Evolutionary conservation across 768 basidiomycete species (phyloP), one percentile per base, ranked within the genome.

Genomic region (Rhodotorula toruloides): DNA sequence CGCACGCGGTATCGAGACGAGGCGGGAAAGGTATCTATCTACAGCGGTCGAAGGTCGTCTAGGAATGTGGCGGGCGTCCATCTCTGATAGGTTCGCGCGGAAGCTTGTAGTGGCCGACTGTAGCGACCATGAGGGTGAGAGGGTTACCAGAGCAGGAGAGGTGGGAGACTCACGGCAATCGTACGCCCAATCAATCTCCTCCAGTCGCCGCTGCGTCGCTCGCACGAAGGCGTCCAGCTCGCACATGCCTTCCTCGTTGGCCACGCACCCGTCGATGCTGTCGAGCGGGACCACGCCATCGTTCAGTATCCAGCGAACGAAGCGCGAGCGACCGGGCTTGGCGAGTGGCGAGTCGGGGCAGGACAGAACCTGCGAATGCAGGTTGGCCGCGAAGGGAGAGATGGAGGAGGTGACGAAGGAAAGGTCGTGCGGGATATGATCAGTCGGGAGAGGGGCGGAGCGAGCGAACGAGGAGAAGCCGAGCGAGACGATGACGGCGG

Each of bases 301-400:
- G 78, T 94, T 93, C 76, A 93, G 83, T 68, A 93, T 85, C 72
- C 91, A 80, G 7, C 91, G 85, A 67, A 93, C 88, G 69, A 90
- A n/a, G 80, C 80, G 25, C 4, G 22, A 19, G 7, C 10, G 27
- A 0, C 8, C 65, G 46, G 32, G 59, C 48, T 14, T 8, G 55
- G 47, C 13, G 56, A 32, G 3, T 47, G 42, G 11, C 13, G 8
- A 9, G 21, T 46, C 10, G 47, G 79, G 76, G 71, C 87, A 90
- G 62, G 82, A 81, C 1, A 90, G 80, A 14, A 89, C 85, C 65
- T 90, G 76, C 40, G 79, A 78, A 34, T 71, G 62, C 61, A 93
- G 76, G 73, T 93, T 93, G 34, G 91, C 88, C 0, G 86, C 87
- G 77, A 96, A 96, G 0, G 91, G 91, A 27, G 88, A 86, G 44